Percentiles rank a stretch among this genome's conserved stretches.
Evolutionary conservation across 345 rosid genomes (phyloP).

Genomic region (Eucalyptus rudis): DNA sequence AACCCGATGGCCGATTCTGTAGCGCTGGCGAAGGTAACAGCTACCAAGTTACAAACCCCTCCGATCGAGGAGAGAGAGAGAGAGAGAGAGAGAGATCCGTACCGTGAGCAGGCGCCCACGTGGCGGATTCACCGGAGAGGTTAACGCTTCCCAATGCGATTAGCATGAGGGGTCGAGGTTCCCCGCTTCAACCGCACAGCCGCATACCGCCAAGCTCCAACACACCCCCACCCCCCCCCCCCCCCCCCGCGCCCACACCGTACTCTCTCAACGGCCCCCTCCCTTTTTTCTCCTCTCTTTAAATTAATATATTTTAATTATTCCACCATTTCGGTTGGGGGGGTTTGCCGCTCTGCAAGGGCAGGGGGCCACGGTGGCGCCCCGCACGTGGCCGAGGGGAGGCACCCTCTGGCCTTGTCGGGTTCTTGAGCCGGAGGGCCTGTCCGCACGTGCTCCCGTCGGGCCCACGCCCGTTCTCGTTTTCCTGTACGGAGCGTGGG

Average conservation of each 20-base stretch:
- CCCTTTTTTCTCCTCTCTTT: not conserved
- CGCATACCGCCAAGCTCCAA: not conserved
- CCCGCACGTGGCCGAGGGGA: not conserved
- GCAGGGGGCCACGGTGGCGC: not conserved
- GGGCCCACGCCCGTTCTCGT: not conserved
- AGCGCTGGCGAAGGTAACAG: not conserved
- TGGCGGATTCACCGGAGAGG: not conserved
- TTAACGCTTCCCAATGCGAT: not conserved
- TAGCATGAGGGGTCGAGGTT: not conserved
- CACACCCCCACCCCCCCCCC: not conserved
- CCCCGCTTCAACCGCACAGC: not conserved
- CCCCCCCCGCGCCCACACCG: not conserved
- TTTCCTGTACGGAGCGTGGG: not conserved
- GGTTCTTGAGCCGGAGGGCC: not conserved
- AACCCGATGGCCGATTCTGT: not conserved
- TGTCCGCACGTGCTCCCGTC: not conserved
- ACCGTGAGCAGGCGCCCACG: not conserved
- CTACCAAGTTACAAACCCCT: not conserved
- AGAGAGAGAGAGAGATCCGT: not conserved
- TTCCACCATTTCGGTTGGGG: not conserved
- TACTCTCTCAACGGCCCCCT: not conserved
- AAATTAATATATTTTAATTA: not conserved
- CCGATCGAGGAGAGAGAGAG: not conserved
- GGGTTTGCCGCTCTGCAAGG: not conserved
- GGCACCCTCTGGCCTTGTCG: not conserved